phyloP scores from a whole-genome alignment of 2,329 filamentous ascomycete species.

The Alternaria rosae region DNA sequence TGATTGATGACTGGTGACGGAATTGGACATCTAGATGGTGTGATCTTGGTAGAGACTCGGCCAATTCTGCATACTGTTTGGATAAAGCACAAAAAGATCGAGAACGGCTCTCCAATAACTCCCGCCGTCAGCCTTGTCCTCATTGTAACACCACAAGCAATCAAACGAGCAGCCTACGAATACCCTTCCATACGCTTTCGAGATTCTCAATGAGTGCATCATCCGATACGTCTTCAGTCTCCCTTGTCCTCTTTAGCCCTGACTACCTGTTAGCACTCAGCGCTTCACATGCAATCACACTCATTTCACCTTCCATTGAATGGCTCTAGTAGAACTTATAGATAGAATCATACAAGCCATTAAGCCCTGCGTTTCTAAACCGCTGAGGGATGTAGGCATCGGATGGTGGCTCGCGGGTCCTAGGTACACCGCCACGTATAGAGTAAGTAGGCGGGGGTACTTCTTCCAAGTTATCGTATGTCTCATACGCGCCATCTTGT shows the following conservation, averaged over 20 bases:
- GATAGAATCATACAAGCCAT: background rate
- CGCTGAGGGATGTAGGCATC: background rate
- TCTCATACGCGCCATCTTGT: background rate
- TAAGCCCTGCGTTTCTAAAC: background rate
- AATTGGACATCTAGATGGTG: background rate
- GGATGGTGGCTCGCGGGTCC: background rate
- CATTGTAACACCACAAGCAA: background rate
- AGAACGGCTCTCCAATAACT: background rate
- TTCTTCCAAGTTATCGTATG: background rate
- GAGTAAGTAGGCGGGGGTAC: background rate
- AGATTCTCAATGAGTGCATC: background rate
- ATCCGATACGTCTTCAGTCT: background rate
- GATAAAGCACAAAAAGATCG: background rate
- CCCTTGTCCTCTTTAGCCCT: background rate
- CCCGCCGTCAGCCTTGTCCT: background rate
- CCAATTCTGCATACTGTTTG: background rate
- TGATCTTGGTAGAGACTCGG: background rate
- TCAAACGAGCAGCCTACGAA: background rate
- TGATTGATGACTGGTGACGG: conserved; percentile 55
- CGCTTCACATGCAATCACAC: background rate
- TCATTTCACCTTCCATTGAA: background rate
- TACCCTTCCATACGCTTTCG: background rate
- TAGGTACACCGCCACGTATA: background rate
- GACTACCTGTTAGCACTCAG: background rate
- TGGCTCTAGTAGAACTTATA: background rate